These are phyloP conservation scores for Ligustrum vulgare DNA, from an alignment of 257 asterid genomes.

Conservation along the genomic window DNA sequence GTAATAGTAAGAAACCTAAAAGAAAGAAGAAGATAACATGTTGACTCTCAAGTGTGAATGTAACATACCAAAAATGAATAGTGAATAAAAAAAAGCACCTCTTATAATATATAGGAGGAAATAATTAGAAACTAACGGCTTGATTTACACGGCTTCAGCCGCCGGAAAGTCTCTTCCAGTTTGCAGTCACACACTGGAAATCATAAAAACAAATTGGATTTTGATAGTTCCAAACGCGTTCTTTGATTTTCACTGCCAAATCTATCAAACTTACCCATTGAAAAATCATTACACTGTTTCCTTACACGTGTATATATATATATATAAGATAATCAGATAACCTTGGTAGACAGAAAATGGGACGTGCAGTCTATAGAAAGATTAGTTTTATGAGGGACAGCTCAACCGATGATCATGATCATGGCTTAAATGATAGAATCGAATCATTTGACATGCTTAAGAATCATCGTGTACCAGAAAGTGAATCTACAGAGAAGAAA, in stretches of 20 bases:
- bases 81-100: too few species aligned
- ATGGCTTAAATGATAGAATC: neutral
- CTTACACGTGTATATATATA: neutral
- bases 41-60: too few species aligned
- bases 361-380: neutral
- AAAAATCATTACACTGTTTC: neutral
- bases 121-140: neutral
- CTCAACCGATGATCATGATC: slow-evolving; percentile 6
- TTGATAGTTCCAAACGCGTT: neutral
- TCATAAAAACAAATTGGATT: neutral
- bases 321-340: neutral
- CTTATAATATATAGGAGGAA: too few species aligned
- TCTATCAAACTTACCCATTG: neutral
- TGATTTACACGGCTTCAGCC: neutral
- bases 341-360: neutral
- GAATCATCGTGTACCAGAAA: slow-evolving; percentile 8
- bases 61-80: too few species aligned
- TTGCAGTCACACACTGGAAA: neutral
- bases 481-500: slow-evolving; percentile 28
- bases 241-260: neutral
- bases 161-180: neutral
- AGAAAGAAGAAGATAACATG: too few species aligned
- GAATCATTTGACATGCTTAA: slow-evolving; percentile 21
- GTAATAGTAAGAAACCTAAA: too few species aligned
- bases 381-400: neutral